These are phyloP conservation scores for Penicillium sp. DNA, from an alignment of 2,329 filamentous ascomycete genomes.

Conservation along the genomic window DNA sequence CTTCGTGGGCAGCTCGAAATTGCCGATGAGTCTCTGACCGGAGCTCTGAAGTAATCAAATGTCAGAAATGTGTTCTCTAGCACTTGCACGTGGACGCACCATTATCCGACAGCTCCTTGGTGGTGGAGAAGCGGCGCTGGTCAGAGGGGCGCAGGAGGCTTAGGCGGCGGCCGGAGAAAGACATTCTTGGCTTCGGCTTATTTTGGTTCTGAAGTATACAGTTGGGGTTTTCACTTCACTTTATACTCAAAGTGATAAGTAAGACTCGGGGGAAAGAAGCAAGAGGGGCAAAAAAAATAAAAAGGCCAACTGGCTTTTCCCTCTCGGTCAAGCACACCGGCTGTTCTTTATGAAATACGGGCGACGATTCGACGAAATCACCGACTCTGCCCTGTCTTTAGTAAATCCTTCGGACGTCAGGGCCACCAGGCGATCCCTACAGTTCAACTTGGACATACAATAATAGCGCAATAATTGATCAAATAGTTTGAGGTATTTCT, in stretches of 20 bases:
- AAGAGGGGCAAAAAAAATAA: not conserved
- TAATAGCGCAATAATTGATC: not conserved
- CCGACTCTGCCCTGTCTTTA: constrained; percentile 11
- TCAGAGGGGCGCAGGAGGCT: constrained; percentile 42
- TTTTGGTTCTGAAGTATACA: not conserved
- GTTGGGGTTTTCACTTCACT: not conserved
- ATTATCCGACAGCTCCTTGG: constrained; percentile 47
- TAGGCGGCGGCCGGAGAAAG: constrained; percentile 47
- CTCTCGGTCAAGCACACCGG: not conserved
- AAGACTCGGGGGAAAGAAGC: no score
- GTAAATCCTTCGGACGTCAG: not conserved
- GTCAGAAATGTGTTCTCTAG: not conserved
- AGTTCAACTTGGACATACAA: not conserved
- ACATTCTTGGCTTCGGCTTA: constrained; percentile 37
- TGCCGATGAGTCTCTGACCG: constrained; percentile 82
- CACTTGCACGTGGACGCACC: constrained; percentile 35
- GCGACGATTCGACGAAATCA: constrained; percentile 26
- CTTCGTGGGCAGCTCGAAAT: constrained; percentile 86
- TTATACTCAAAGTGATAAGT: not conserved
- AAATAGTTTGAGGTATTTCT: not conserved
- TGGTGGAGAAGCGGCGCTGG: constrained; percentile 42
- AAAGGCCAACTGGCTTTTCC: not conserved
- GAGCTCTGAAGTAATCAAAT: constrained; percentile 58
- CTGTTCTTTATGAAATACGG: not conserved
- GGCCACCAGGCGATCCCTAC: not conserved